Base-by-base conservation (phyloP, 2,329 filamentous ascomycete genomes). In the Curvularia hawaiiensis region DNA sequence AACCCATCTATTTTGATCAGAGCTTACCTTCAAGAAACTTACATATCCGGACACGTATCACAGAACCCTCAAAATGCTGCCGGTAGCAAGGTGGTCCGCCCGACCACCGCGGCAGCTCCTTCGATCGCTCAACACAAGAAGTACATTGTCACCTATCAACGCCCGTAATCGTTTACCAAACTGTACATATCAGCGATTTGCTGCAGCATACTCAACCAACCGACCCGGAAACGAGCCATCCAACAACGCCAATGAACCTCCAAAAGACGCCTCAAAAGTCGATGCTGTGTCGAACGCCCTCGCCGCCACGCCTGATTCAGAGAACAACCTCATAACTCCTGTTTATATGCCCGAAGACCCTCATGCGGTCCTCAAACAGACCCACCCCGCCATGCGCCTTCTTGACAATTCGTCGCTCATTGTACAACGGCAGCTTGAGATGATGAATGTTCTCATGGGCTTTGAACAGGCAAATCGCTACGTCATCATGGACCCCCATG, bases 391-490 rank as follows among this genome's bases (percentile, higher is more conserved):
- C 1, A 80, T 81, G 52, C 77, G 79, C 8, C 78, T 89, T 20
- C 76, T 89, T 20, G 80, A 83, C 43, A 87, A 88, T 66, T 87
- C 85, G 2, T 82, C 84, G 9, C 77, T 89, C 44, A 82, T 89
- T 7, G 80, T 89, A 10, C 85, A 88, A 63, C 78, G 86, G 31
- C 85, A 88, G 65, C 68, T 89, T 28, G 86, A 88, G 68, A 81
- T 88, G 77, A 86, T 88, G 83, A 88, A 88, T 71, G 78, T 88
- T 10, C 79, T 89, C 66, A 75, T 88, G 71, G 86, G 86, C 1
- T 88, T 88, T 62, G 86, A 89, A 72, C 86, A 89, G 70, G 85
- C 86, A 12, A 88, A 88, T 66, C 81, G 82, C 70, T 89, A 89
- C 68, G 81, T 87, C 14, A 87, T 89, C 48, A 83, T 88, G 80